phyloP scores from a whole-genome alignment of 2,329 filamentous ascomycete genomes.

The Esteya vermicola region DNA sequence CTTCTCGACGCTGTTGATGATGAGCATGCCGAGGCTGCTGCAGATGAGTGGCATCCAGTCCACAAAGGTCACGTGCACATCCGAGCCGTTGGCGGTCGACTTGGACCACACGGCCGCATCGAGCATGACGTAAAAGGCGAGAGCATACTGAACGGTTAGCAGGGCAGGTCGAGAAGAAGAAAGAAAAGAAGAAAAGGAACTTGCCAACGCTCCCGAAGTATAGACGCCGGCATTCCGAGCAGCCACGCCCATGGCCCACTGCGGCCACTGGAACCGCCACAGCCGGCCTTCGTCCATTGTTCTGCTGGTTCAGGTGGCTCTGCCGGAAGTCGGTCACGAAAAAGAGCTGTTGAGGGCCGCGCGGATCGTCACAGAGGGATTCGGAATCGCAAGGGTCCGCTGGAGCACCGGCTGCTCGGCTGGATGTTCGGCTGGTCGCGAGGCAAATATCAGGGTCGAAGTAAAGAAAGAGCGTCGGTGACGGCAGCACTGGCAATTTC shows the following conservation, averaged over 20 bases:
- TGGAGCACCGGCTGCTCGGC: no score
- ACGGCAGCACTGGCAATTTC: no score
- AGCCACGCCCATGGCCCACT: constrained; percentile 52
- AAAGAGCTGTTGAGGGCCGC: no score
- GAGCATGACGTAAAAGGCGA: constrained; percentile 56
- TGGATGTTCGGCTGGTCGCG: no score
- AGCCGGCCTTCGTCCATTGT: constrained; percentile 43
- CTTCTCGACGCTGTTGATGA: constrained; percentile 59
- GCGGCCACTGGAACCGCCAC: constrained; percentile 52
- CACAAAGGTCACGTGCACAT: constrained; percentile 50
- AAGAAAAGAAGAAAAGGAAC: constrained; percentile 14
- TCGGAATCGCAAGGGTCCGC: no score
- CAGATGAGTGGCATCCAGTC: constrained; percentile 59
- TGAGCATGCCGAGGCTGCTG: constrained; percentile 52
- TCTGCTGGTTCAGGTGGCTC: no score
- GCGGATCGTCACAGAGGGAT: no score
- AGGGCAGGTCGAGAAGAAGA: neutral
- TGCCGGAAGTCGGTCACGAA: no score
- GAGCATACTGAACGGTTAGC: constrained; percentile 36
- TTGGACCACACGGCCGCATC: constrained; percentile 55
- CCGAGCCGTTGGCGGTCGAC: constrained; percentile 41
- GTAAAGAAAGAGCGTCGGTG: no score
- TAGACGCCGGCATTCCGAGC: constrained; percentile 52
- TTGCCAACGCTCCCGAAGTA: constrained; percentile 45
- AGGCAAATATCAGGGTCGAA: no score